Conservation (phyloP, 345 rosid genomes). For the Eucalyptus pauciflora region DNA sequence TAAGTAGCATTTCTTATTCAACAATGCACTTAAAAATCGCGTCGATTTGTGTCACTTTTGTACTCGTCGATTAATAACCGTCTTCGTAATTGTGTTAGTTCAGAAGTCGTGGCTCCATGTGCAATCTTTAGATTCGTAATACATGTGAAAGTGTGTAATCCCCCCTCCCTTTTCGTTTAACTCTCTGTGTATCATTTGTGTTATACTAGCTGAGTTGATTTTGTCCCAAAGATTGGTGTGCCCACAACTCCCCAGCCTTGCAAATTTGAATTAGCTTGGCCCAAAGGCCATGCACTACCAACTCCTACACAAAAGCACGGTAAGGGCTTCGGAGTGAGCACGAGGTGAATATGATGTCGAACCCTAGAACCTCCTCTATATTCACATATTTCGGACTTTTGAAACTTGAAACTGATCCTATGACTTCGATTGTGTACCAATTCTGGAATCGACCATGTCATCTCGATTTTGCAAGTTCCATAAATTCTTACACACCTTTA, state of each 20-base stretch:
- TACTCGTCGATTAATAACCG: neutral
- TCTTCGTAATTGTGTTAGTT: neutral
- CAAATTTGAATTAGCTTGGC: neutral
- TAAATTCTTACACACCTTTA: neutral
- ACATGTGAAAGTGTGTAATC: neutral
- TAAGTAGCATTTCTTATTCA: neutral
- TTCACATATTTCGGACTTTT: neutral
- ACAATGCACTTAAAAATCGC: too few species aligned
- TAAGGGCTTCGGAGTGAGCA: neutral
- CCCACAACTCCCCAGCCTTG: neutral
- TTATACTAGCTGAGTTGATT: neutral
- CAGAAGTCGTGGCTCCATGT: neutral
- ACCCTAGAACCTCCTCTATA: neutral
- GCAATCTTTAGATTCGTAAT: neutral
- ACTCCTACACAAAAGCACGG: neutral
- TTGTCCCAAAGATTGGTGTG: neutral
- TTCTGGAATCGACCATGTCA: neutral
- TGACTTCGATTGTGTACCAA: neutral
- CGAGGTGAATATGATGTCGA: neutral
- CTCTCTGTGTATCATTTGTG: neutral
- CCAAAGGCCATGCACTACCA: neutral
- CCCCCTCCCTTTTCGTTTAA: neutral
- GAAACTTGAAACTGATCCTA: neutral
- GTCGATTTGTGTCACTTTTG: neutral
- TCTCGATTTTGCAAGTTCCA: neutral